Conservation (phyloP, 768 basidiomycete genomes). For the Lentinus brumalis region DNA sequence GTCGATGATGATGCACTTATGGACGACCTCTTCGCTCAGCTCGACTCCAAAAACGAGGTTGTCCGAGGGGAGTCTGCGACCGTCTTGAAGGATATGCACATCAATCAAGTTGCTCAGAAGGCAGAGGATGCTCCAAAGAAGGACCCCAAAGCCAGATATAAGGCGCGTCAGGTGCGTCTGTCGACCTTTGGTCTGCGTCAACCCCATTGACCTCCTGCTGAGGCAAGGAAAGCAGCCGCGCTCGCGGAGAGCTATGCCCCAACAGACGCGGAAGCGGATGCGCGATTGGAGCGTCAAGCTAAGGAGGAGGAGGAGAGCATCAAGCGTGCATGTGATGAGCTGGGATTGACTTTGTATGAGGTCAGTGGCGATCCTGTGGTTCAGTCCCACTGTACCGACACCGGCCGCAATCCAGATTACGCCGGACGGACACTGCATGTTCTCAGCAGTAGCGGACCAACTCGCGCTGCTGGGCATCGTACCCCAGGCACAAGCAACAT, state of each 20-base stretch:
- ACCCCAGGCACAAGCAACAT: constrained; percentile 57
- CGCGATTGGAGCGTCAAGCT: constrained; percentile 61
- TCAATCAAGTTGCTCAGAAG: constrained; percentile 32
- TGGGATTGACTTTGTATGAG: constrained; percentile 68
- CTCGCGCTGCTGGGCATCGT: constrained; percentile 72
- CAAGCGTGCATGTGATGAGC: constrained; percentile 59
- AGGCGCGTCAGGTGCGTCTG: constrained; percentile 65
- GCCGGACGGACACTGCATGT: constrained; percentile 96
- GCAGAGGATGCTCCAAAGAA: constrained; percentile 42
- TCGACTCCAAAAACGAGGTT: constrained; percentile 62
- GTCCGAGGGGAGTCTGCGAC: constrained; percentile 51
- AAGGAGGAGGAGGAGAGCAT: constrained; percentile 71
- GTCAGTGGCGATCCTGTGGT: constrained; percentile 36
- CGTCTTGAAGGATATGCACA: constrained; percentile 50
- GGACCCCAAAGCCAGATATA: constrained; percentile 61
- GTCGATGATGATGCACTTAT: constrained; percentile 65
- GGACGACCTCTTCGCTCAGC: constrained; percentile 75
- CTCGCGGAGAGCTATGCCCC: constrained; percentile 54
- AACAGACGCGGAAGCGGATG: constrained; percentile 60
- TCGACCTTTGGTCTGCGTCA: too few species aligned
- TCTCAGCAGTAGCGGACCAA: constrained; percentile 92
- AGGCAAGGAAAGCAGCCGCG: constrained; percentile 76
- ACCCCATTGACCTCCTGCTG: too few species aligned
- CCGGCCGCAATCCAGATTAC: constrained; percentile 57
- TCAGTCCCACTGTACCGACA: not conserved